Base-by-base conservation (phyloP, 1,284 basidiomycete species). In the Stereum hirsutum region DNA sequence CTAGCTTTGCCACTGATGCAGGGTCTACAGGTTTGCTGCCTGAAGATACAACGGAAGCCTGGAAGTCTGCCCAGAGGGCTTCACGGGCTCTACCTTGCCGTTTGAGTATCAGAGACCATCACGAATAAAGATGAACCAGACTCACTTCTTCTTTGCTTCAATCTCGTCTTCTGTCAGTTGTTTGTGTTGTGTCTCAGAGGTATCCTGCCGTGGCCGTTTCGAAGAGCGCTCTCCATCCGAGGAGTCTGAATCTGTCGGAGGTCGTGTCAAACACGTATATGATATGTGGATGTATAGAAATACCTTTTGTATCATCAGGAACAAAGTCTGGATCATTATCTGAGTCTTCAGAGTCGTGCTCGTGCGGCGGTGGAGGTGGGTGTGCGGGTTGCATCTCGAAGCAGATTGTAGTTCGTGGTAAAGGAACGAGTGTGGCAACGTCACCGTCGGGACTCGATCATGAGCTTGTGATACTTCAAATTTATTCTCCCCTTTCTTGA, bases 281-380 rank as follows among this genome's bases (percentile, higher is more conserved):
- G 28, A 10, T 8, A 19, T 10, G n/a, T 30, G n/a, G 15, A 15
- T 11, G 4, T 6, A 38, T 8, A 25, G 17, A 35, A 35, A 21
- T 43, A 73, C 69, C 66, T 50, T 57, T 57, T 17, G 68, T 60
- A 20, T 55, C 58, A 14, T 67, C 65, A 17, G 80, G 82, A n/a
- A 78, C 64, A 45, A 81, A 86, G 54, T 84, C 81, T 8, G 61
- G 59, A 49, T 85, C 82, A n/a, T n/a, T n/a, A n/a, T n/a, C n/a
- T n/a, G n/a, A n/a, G 50, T 78, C 72, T 51, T 81, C 81, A 28
- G 76, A 79, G 54, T 83, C 81, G 2, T 72, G 70, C 45, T 56
- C 52, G 7, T 52, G 44, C 10, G 41, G 31, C 26, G 17, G 33
- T 21, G 39, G 15, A 30, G 39, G 10, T 10, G 15, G 17, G 26